These are phyloP conservation scores for Dipteronia dyeriana DNA, from an alignment of 345 rosid genomes.

Conservation along the genomic window DNA sequence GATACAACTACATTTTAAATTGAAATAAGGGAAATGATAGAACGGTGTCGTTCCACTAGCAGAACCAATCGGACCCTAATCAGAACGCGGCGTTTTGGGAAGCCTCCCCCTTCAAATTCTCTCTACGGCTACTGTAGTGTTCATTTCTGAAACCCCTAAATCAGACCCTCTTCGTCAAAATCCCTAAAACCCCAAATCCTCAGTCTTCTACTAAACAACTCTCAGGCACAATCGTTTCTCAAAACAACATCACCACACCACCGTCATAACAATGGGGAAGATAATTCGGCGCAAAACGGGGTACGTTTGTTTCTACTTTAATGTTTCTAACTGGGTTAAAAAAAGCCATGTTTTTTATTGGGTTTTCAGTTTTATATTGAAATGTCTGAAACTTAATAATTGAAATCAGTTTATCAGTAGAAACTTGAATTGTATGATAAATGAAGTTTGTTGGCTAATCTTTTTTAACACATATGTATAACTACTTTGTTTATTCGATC, in stretches of 20 bases:
- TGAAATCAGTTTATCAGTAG: background rate
- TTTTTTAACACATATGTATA: background rate
- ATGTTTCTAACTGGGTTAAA: background rate
- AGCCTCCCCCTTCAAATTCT: too few relatives aligned
- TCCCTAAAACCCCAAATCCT: too few relatives aligned
- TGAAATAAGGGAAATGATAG: too few relatives aligned
- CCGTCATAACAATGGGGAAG: conserved; percentile 3
- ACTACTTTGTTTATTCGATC: background rate
- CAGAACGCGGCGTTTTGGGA: too few relatives aligned
- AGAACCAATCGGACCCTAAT: too few relatives aligned
- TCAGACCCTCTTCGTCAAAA: background rate
- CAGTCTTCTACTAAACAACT: background rate
- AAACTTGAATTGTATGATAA: background rate
- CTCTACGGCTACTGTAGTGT: too few relatives aligned
- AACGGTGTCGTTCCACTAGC: too few relatives aligned
- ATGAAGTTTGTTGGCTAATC: background rate
- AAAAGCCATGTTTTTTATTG: background rate
- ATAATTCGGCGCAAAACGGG: conserved; percentile 8
- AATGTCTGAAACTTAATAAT: too few relatives aligned
- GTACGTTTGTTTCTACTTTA: background rate
- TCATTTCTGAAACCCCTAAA: background rate
- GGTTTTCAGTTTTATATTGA: too few relatives aligned
- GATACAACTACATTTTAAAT: too few relatives aligned
- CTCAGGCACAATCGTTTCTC: too few relatives aligned
- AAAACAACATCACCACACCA: too few relatives aligned